Base-by-base conservation (phyloP, 306 rosid genomes). In the Rubus parviflorus region DNA sequence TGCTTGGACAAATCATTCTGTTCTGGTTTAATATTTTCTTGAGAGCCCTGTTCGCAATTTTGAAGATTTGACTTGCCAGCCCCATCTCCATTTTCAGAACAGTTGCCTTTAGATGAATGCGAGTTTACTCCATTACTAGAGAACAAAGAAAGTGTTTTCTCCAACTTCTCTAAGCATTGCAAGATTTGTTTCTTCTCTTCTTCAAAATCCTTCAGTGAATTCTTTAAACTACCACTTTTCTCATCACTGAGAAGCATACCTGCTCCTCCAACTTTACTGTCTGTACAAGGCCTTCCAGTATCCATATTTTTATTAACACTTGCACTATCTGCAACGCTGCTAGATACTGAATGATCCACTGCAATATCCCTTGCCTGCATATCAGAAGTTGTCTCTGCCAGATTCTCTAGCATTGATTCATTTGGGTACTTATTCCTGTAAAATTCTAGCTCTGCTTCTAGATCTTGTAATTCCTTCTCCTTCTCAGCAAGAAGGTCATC, bases 281-380 rank as follows among this genome's bases (percentile, higher is more conserved):
- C 64, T 54, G 70, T 73, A 70, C 47, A 37, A 68, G 76, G 82
- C 78, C 56, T 80, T 77, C 80, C 86, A 42, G 85, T 52, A 66
- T 72, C 79, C 17, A 58, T 43, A 66, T 75, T 81, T 79, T 77
- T 65, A 12, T 5, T 62, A 74, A 74, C 68, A 40, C 79, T 83
- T 72, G 77, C 81, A 76, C 75, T 75, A 56, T 80, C 70, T 71
- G 78, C 87, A 17, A 13, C 47, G 78, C 76, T 45, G 71, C 75
- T 63, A 48, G 82, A 75, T 65, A 87, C 89, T 5, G 87, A 75
- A 74, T 77, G 89, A 84, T 90, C 93, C 76, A 88, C 82, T 22
- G 88, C 84, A 79, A 95, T 88, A 87, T 88, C 97, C 85, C 90
- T 90, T 81, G 90, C 90, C 80, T 81, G 88, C 80, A 83, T 72